These are phyloP conservation scores for Mycena maculata DNA, from an alignment of 768 basidiomycete genomes.

Conservation along the genomic window DNA sequence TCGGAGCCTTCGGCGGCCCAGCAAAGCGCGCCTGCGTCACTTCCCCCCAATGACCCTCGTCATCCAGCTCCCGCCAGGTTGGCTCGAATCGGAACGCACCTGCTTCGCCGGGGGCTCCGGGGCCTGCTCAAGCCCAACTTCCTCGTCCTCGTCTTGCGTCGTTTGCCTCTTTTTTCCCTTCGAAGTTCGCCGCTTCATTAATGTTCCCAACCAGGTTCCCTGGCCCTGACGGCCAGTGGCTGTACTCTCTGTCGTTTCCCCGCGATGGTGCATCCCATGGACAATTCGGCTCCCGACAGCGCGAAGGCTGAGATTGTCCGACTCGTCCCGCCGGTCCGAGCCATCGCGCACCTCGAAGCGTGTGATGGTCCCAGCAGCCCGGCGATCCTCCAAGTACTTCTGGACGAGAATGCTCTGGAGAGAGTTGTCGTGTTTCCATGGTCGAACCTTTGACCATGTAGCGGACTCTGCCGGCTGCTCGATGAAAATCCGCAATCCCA, in stretches of 20 bases:
- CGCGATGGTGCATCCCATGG: conserved; percentile 32
- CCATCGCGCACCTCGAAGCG: conserved; percentile 41
- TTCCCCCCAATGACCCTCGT: conserved; percentile 29
- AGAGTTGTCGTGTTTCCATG: conserved; percentile 39
- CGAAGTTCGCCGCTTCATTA: conserved; percentile 19
- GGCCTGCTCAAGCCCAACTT: conserved; percentile 18
- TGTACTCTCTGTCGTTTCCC: conserved; percentile 17
- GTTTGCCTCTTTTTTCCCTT: conserved; percentile 29
- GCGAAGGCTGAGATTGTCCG: conserved; percentile 34
- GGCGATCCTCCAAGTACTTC: conserved; percentile 36
- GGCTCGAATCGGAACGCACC: conserved; percentile 34
- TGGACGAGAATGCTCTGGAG: conserved; percentile 40
- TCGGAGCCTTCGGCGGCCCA: background rate
- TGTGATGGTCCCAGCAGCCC: conserved; percentile 34
- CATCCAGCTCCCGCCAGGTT: conserved; percentile 35
- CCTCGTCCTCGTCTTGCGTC: conserved; percentile 12
- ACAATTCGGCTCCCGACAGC: conserved; percentile 38
- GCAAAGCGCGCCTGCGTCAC: conserved; percentile 6
- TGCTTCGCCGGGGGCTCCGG: conserved; percentile 29
- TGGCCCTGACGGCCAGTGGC: background rate
- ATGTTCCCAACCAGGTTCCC: conserved; percentile 29
- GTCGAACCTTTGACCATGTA: conserved; percentile 36
- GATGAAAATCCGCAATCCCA: conserved; percentile 38
- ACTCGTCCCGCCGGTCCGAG: conserved; percentile 34
- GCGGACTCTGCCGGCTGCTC: conserved; percentile 40